Base-by-base conservation (phyloP, 805 yeast genomes). In the Debaryomyces tyrocola region DNA sequence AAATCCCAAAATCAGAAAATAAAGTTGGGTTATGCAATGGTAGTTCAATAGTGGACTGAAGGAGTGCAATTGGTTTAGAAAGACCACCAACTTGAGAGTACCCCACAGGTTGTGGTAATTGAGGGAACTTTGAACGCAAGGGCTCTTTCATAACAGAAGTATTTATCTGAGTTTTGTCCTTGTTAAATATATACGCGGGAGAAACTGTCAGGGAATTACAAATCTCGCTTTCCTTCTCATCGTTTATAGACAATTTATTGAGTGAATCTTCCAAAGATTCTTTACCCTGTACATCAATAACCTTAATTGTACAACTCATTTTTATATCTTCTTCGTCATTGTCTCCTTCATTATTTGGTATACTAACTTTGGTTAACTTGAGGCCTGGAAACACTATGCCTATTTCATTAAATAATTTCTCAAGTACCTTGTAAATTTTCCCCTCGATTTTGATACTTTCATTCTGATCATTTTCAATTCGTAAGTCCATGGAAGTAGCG, bases 1-100 rank as follows among this genome's bases (percentile, higher is more conserved):
- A 77, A 15, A 90, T 85, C n/a, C 92, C 90, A 69, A 92, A 94
- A 45, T 87, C 82, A 6, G 84, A 75, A 57, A 91, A 92, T 28
- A 90, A 66, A 5, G 78, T 75, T 0, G 97, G 96, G 46, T 81
- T 81, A 49, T 84, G 82, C 20, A 94, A 73, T 0, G 99, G 97
- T 2, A 92, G 72, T 44, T 87, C 87, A 7, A 91, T 81, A 0
- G 91, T 81, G 6, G 85, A 75, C 44, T 82, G 75, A 18, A 94
- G 67, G 3, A 75, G 58, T 4, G 74, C 70, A 15, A 91, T 81
- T 54, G 89, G 90, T 39, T 75, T 73, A 0, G 69, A 53, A 18
- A 94, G 73, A 0, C 98, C 99, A 14, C 98, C 99, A 5, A 94
- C 81, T 17, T 75, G 70, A 3, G 72, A 59, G 49, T 83, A 89